Base-by-base conservation (phyloP, 2,329 filamentous ascomycete species). In the Setomelanomma holmii region DNA sequence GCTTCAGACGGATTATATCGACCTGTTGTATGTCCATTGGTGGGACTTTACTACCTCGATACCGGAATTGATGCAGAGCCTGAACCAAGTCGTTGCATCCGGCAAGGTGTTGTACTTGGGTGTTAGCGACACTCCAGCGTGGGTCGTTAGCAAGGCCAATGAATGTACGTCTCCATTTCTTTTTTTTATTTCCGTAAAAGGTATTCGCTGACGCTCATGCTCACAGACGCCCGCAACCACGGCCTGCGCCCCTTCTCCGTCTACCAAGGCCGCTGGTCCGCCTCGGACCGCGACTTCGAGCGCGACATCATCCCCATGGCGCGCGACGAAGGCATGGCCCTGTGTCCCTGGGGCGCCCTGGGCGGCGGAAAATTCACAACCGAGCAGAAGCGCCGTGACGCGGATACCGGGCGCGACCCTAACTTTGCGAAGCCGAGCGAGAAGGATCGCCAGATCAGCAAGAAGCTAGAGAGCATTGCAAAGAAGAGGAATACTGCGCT, bases 191-290 rank as follows among this genome's bases (percentile, higher is more conserved):
- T 3, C 27, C 27, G 5, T 30, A 3, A 6, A 10, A 6, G 2
- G 10, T 14, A 30, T 30, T 14, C 20, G 17, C 6, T 33, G 24
- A 27, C n/a, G n/a, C 20, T 24, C n/a, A 10, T 4, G 21, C 5
- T 12, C 2, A 40, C 44, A 73, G 76, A 91, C 66, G 90, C 89
- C 5, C 82, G 86, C 36, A 81, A 84, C 56, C 84, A 91, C 56
- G 87, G 86, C n/a, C 79, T 91, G 22, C 84, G 85, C 1, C 86
- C 83, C 34, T 92, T 92, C 75, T 82, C 79, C 30, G 83, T 90
- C 23, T 90, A 89, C 71, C 86, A 89, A 72, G 88, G 88, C 8
- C 76, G 75, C 10, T 90, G 86, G 86, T 83, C 76, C 19, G 79
- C 82, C 16, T 79, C 76, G 1, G 79, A 84, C 41, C 83, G 89